Evolutionary conservation across 2,329 filamentous ascomycete genomes (phyloP), one percentile per base, ranked within the genome.

Genomic region (Dissoconium aciculare): DNA sequence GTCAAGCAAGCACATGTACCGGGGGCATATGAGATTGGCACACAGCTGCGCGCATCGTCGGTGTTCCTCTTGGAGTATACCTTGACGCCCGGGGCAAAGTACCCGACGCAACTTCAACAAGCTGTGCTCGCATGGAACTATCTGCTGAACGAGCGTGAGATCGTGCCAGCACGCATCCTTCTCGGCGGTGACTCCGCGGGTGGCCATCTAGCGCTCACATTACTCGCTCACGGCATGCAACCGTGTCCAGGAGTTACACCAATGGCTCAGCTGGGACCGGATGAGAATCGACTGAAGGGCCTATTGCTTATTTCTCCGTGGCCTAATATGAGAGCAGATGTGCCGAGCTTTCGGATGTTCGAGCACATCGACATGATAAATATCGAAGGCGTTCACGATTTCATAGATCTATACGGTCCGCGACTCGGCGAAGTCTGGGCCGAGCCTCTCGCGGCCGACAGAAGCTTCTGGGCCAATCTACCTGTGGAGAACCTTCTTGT

Each of bases 21-120:
- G n/a, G 8, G 8, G 19, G 19, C 8, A n/a, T n/a, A n/a, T n/a
- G 19, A 23, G 19, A 8, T 23, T 8, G 19, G 19, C 19, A 23
- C 8, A 8, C 8, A 23, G n/a, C 19, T 23, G 8, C 8, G 19
- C n/a, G 19, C 19, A 8, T 23, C 19, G 8, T 8, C 19, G n/a
- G 8, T 23, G n/a, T 23, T 74, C 28, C 50, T 68, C 13, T 56
- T 72, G 11, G 62, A 63, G 23, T 77, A 77, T 50, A 66, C 64
- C 14, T 60, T 74, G n/a, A 62, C 63, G 3, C 43, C 41, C n/a
- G 26, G 30, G n/a, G 48, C 36, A 4, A 45, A 49, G 25, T 69
- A 67, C 41, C 66, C 66, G 2, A 52, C 54, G 5, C 63, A 67
- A 39, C 50, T 68, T 5, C 47, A 52, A 35, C 59, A 69, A 49